Conservation (phyloP, 768 basidiomycete species). For the Neoboletus brunneissimus region DNA sequence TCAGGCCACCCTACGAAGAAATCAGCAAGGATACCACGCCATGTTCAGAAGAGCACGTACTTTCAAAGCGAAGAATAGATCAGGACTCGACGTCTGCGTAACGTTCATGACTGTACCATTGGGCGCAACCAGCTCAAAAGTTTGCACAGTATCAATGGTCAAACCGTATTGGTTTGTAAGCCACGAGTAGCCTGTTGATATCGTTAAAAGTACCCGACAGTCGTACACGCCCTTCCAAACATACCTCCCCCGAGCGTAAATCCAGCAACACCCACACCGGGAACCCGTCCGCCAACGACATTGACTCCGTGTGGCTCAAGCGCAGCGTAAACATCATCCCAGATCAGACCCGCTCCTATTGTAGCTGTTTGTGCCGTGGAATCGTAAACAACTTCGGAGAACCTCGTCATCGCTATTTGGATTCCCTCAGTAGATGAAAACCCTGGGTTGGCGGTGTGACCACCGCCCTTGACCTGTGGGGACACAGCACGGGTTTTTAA, state of each 20-base stretch:
- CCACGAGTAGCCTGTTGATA: constrained; percentile 35
- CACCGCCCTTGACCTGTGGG: constrained; percentile 57
- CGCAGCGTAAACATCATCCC: constrained; percentile 61
- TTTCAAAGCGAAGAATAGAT: constrained; percentile 28
- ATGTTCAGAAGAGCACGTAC: constrained; percentile 18
- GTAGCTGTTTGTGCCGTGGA: constrained; percentile 37
- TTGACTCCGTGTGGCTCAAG: constrained; percentile 49
- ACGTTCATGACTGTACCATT: constrained; percentile 38
- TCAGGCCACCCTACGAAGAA: constrained; percentile 50
- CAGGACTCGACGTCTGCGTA: background rate
- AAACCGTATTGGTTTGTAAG: constrained; percentile 60
- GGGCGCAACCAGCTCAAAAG: constrained; percentile 52
- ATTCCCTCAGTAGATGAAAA: constrained; percentile 60
- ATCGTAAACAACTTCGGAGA: constrained; percentile 44
- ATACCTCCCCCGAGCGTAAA: constrained; percentile 50
- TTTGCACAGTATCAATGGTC: constrained; percentile 51
- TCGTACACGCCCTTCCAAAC: background rate
- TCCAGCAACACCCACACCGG: constrained; percentile 61
- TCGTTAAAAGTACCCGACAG: background rate
- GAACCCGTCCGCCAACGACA: constrained; percentile 54
- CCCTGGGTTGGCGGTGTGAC: constrained; percentile 51
- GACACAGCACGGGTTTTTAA: too few relatives aligned
- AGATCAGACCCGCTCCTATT: constrained; percentile 44
- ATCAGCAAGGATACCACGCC: background rate
- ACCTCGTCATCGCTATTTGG: constrained; percentile 53